Conservation (phyloP, 2,329 filamentous ascomycete genomes). For the Sporothrix variecibatus region DNA sequence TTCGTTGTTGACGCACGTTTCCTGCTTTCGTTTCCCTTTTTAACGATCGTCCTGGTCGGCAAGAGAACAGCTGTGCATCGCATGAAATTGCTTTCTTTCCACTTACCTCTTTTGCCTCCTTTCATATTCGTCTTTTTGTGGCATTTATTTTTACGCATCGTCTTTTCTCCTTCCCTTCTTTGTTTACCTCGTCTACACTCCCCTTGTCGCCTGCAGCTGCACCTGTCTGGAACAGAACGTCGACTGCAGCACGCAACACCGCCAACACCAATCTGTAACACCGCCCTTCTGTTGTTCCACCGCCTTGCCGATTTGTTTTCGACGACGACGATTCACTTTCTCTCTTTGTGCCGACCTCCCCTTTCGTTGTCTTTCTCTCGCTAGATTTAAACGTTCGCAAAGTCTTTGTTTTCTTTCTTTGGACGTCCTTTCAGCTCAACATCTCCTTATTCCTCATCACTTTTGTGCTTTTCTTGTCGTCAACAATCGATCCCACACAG, state of each 20-base stretch:
- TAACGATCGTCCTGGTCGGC: conserved; percentile 16
- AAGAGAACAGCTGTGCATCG: conserved; percentile 3
- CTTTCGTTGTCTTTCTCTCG: background rate
- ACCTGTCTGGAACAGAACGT: conserved; percentile 19
- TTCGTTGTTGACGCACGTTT: conserved; percentile 6
- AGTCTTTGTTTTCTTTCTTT: conserved; percentile 8
- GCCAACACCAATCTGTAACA: conserved; percentile 15
- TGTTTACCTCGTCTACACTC: background rate
- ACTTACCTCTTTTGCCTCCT: background rate
- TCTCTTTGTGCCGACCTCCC: background rate
- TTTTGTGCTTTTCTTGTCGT: background rate
- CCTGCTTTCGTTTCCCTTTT: background rate
- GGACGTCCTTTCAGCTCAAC: background rate
- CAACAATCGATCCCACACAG: background rate
- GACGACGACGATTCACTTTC: background rate
- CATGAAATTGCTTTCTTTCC: conserved; percentile 5
- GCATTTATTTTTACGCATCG: background rate
- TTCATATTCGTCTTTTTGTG: background rate
- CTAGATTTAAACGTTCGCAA: background rate
- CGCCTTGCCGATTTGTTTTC: background rate
- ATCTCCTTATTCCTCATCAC: background rate
- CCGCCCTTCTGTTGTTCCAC: conserved; percentile 16
- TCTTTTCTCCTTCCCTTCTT: background rate
- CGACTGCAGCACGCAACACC: conserved; percentile 18
- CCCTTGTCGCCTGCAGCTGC: conserved; percentile 16